Evolutionary conservation across 179 eudicot genomes (phyloP).

Genomic region (Silene coronaria): DNA sequence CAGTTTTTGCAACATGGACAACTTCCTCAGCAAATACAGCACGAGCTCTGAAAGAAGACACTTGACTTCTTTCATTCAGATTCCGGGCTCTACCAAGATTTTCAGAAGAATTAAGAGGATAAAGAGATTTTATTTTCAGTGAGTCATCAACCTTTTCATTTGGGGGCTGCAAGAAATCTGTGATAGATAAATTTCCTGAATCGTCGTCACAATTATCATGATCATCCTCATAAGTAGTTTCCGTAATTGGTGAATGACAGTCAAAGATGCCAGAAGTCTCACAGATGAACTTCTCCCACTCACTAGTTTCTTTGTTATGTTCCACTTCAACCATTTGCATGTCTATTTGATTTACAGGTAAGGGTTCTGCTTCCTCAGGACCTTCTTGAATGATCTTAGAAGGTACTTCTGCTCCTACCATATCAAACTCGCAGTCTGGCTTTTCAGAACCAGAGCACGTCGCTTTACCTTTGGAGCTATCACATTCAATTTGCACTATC

Average conservation of each 20-base stretch:
- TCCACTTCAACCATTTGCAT: conserved; percentile 24
- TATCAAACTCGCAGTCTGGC: conserved; percentile 7
- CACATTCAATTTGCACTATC: conserved; percentile 27
- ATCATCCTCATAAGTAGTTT: conserved; percentile 14
- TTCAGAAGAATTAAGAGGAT: conserved; percentile 29
- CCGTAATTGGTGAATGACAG: conserved; percentile 47
- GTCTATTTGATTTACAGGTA: conserved; percentile 24
- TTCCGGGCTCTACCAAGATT: conserved; percentile 23
- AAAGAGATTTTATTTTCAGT: conserved; percentile 23
- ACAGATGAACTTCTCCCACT: conserved; percentile 54
- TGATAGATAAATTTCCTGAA: conserved; percentile 32
- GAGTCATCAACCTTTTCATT: conserved; percentile 24
- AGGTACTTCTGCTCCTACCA: conserved; percentile 24
- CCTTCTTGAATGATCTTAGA: conserved; percentile 27
- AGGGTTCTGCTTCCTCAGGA: conserved; percentile 23
- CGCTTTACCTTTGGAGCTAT: conserved; percentile 23
- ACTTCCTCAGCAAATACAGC: conserved; percentile 20
- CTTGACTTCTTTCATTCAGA: conserved; percentile 22
- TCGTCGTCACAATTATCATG: conserved; percentile 33
- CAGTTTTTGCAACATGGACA: conserved; percentile 27
- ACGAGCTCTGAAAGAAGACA: conserved; percentile 10
- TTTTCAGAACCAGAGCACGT: conserved; percentile 9
- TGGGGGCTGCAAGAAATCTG: conserved; percentile 28
- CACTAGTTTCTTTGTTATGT: conserved; percentile 41
- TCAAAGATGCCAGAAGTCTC: conserved; percentile 49